These are phyloP conservation scores for Talaromyces trachyspermus DNA, from an alignment of 495 filamentous ascomycete species.

Conservation along the genomic window DNA sequence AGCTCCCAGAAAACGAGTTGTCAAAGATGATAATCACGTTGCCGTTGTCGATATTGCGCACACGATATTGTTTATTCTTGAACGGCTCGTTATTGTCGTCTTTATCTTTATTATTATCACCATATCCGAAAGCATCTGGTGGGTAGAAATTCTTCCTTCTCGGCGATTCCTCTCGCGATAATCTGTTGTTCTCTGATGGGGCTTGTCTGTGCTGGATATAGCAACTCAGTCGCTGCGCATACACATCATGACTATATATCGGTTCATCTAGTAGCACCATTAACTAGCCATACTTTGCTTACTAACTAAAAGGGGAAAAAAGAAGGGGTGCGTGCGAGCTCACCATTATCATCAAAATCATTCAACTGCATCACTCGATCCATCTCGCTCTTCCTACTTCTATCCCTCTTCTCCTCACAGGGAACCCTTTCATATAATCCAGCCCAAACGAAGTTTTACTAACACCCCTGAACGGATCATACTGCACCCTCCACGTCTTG, in stretches of 20 bases:
- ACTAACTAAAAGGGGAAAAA: not conserved
- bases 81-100: slow-evolving; percentile 10
- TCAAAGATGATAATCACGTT: slow-evolving; percentile 51
- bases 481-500: slow-evolving; percentile 40
- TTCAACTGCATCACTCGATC: slow-evolving; percentile 44
- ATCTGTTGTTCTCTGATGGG: slow-evolving; percentile 12
- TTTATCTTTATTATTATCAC: not conserved
- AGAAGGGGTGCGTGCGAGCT: not conserved
- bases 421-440: slow-evolving; percentile 44
- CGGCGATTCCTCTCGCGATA: not conserved
- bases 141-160: slow-evolving; percentile 2
- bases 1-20: slow-evolving; percentile 31
- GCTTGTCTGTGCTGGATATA: slow-evolving; percentile 32
- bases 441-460: slow-evolving; percentile 41
- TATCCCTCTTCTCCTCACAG: slow-evolving; percentile 6
- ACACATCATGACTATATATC: slow-evolving; percentile 34
- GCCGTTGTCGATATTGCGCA: slow-evolving; percentile 39
- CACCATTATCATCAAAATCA: slow-evolving; percentile 38
- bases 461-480: slow-evolving; percentile 48
- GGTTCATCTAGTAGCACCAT: slow-evolving; percentile 15
- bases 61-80: slow-evolving; percentile 10
- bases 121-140: slow-evolving; percentile 12
- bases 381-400: slow-evolving; percentile 8
- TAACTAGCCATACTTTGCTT: not conserved
- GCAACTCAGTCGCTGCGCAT: slow-evolving; percentile 32